Base-by-base conservation (phyloP, 2,329 filamentous ascomycete genomes). In the Colletotrichum cereale region DNA sequence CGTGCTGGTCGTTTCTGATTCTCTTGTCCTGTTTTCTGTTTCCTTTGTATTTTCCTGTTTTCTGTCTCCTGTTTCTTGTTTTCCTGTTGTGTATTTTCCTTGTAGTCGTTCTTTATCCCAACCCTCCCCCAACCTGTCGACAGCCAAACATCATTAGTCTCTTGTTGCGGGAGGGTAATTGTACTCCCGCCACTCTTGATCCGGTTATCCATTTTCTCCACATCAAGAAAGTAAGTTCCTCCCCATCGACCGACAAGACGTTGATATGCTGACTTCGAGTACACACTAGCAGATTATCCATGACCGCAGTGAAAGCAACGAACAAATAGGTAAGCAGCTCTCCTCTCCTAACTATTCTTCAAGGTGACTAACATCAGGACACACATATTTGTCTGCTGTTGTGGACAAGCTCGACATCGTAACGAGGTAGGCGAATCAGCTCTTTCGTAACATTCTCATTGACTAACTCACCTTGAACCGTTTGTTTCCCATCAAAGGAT, bases 101-200 rank as follows among this genome's bases (percentile, higher is more conserved):
- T 63, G 5, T 24, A 52, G 18, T 63, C 36, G 24, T 12, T 44
- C 26, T 10, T 38, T 18, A 2, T 36, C n/a, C 47, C 10, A 18
- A 24, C 50, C 47, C 34, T 34, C 58, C 38, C 42, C 38, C 58
- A 26, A 14, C 31, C 21, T 40, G 26, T 26, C 26, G 52, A 36
- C 48, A 40, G 24, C 26, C 11, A 21, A 63, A 26, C 18, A 24
- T 42, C 8, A 42, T 55, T 40, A 36, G 48, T 63, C 36, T 18
- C 36, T 44, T 26, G 38, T 42, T 55, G 38, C 36, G 48, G 36
- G 61, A 63, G 36, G 61, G 48, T 63, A 21, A 44, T 63, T 55
- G 61, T 44, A 63, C 61, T 55, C 36, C 48, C 8, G 36, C 11
- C 53, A 34, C 12, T 44, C 11, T 50, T 29, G n/a, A 55, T 63